Evolutionary conservation across 164 flowering plant genomes (phyloP).

Genomic region (Stephania yunnanensis): DNA sequence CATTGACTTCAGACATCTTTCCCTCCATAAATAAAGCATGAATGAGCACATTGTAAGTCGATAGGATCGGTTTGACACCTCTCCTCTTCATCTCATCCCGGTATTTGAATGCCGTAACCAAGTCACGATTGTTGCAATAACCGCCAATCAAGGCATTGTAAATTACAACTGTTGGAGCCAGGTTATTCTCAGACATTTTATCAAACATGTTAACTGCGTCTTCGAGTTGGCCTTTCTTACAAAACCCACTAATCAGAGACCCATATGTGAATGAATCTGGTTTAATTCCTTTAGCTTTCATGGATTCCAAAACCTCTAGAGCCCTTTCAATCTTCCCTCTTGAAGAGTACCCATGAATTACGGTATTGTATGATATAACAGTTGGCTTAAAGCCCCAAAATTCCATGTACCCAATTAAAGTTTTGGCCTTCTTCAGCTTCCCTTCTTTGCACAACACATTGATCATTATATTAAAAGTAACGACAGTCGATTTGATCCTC

Average conservation of each 20-base stretch:
- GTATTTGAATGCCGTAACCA: slow-evolving; percentile 49
- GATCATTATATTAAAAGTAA: slow-evolving; percentile 77
- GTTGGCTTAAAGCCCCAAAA: slow-evolving; percentile 55
- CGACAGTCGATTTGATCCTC: slow-evolving; percentile 48
- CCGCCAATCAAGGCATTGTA: slow-evolving; percentile 71
- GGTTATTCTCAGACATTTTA: slow-evolving; percentile 47
- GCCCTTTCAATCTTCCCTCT: slow-evolving; percentile 49
- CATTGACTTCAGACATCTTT: slow-evolving; percentile 39
- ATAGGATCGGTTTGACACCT: slow-evolving; percentile 49
- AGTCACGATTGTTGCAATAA: slow-evolving; percentile 56
- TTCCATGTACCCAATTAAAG: slow-evolving; percentile 57
- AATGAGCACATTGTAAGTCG: slow-evolving; percentile 67
- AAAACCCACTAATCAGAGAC: slow-evolving; percentile 56
- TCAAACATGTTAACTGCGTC: slow-evolving; percentile 48
- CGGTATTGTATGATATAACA: slow-evolving; percentile 67
- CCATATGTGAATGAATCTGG: slow-evolving; percentile 65
- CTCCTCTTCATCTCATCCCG: slow-evolving; percentile 61
- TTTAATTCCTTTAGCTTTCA: slow-evolving; percentile 44
- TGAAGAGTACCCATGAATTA: slow-evolving; percentile 58
- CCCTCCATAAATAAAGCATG: slow-evolving; percentile 68
- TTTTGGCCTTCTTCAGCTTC: slow-evolving; percentile 73
- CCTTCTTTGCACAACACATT: slow-evolving; percentile 81
- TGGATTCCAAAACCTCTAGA: slow-evolving; percentile 32
- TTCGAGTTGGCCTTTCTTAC: slow-evolving; percentile 51
- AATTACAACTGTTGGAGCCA: slow-evolving; percentile 51